Evolutionary conservation across 2,329 filamentous ascomycete genomes (phyloP), one percentile per base, ranked within the genome.

Genomic region (Neopestalotiopsis sp.): DNA sequence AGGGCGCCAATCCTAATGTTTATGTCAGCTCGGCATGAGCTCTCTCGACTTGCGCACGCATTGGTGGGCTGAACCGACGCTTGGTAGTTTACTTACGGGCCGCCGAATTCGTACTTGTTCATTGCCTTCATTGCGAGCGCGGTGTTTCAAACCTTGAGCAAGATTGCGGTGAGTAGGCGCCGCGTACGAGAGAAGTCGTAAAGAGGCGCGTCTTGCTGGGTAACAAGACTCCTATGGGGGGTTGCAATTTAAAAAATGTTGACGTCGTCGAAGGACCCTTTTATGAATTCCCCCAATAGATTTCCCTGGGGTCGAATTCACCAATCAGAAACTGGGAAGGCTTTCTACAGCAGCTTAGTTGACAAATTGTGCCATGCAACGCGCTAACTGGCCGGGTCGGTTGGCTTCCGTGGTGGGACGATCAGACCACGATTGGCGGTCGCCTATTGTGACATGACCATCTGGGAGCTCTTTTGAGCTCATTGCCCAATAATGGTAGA

Each of bases 1-100:
- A 91, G 88, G 45, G 93, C 94, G 68, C 94, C 95, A 57, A 91
- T 84, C 67, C 94, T 97, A 72, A 12, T 61, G 32, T 59, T 42
- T 40, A 30, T 52, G 42, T 42, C 14, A 62, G 30, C 17, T 59
- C 24, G 14, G 57, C 32, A 32, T 59, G 24, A 20, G 13, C 20
- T 30, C 32, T 20, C 17, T 28, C 13, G 52, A 57, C 17, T 57
- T 34, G 68, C 73, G 62, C 59, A 30, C 64, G 34, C 34, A 38
- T 38, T 38, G 34, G 34, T 38, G 34, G 10, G 34, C 34, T 20
- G 45, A 17, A 17, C 45, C 45, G 45, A 52, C 17, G 45, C n/a
- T 7, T 28, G 66, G 59, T 32, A 42, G 32, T 38, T 28, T 12
- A 62, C 83, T 75, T 78, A 85, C 83, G 83, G 83, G 69, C 84